Evolutionary conservation across 441 rosid genomes (phyloP), one percentile per base, ranked within the genome.

Genomic region (Euphorbia celastroides): DNA sequence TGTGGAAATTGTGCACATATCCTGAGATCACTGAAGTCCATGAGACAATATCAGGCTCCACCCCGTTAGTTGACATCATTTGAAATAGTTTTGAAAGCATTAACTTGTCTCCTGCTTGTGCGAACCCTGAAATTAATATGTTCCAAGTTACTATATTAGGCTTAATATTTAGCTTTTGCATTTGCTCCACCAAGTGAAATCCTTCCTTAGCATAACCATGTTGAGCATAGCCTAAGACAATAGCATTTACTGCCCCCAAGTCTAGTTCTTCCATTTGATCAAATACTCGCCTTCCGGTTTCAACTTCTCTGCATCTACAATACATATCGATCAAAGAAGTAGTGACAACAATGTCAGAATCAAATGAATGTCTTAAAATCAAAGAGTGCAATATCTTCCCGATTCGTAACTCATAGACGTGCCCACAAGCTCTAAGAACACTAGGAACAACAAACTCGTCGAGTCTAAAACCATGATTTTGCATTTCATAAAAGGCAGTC

Each of bases 21-120:
- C 97, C 95, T 28, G 97, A 84, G 62, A 91, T 86, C 41, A 91
- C 64, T 0, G 93, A 85, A 36, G 96, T 89, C 97, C 96, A 89
- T 0, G 96, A 81, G 52, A 85, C 86, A 22, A 84, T 86, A 70
- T 93, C 98, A 17, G 90, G 92, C 69, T 80, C 80, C 69, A 78
- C 62, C 32, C 89, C 87, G 60, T 77, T 36, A 36, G 22, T 36
- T 16, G 34, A 62, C 95, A 93, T 89, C 78, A 77, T 60, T 61
- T 72, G 61, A 68, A 93, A 72, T 50, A 86, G 42, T 66, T 81
- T 74, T 25, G 72, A 74, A 63, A 79, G 85, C 78, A 74, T 78
- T 44, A 60, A 73, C 61, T 75, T 73, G 41, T 90, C 75, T 5
- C 86, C 90, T 54, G 70, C 75, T 63, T 76, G 80, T 0, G 96